A percentile compares a stretch with the other conserved stretches of the same genome.
phyloP scores from a whole-genome alignment of 179 eudicot species.

The Dionaea muscipula region DNA sequence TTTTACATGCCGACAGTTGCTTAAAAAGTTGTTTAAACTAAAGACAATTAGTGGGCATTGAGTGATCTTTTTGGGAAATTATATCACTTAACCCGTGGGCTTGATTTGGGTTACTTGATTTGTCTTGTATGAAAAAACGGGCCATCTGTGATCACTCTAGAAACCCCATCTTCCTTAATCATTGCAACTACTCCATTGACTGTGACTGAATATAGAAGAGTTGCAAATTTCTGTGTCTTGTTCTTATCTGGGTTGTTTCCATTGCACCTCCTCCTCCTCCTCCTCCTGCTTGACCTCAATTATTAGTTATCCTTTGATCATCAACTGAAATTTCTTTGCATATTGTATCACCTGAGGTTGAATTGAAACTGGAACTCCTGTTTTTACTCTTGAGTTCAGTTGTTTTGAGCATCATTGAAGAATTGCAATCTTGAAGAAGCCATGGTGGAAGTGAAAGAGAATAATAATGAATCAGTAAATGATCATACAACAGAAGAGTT shows the following conservation, averaged over 20 bases:
- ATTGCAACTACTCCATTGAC: slow-evolving; percentile 29
- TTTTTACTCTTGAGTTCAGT: too few relatives aligned
- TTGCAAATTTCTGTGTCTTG: background rate
- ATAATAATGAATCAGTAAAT: slow-evolving; percentile 4
- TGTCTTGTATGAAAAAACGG: slow-evolving; percentile 27
- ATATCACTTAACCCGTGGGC: slow-evolving; percentile 22
- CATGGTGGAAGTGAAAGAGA: slow-evolving; percentile 35
- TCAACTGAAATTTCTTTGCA: background rate
- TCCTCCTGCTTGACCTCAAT: background rate
- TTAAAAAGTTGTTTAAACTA: background rate
- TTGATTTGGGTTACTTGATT: slow-evolving; percentile 25
- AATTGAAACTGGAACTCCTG: background rate
- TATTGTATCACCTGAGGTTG: slow-evolving; percentile 13
- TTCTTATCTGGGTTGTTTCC: background rate
- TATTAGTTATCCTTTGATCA: background rate
- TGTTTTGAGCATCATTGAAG: too few relatives aligned
- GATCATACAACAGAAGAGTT: slow-evolving; percentile 25
- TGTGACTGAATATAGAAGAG: slow-evolving; percentile 4
- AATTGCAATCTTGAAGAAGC: slow-evolving; percentile 2
- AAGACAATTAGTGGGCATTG: slow-evolving; percentile 7
- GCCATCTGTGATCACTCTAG: slow-evolving; percentile 37
- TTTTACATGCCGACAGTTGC: slow-evolving; percentile 17
- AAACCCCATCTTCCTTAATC: slow-evolving; percentile 19
- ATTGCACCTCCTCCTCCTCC: background rate
- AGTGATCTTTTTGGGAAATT: too few relatives aligned